Evolutionary conservation across 2,329 filamentous ascomycete species (phyloP).

Genomic region (Raffaelea ambrosiae): DNA sequence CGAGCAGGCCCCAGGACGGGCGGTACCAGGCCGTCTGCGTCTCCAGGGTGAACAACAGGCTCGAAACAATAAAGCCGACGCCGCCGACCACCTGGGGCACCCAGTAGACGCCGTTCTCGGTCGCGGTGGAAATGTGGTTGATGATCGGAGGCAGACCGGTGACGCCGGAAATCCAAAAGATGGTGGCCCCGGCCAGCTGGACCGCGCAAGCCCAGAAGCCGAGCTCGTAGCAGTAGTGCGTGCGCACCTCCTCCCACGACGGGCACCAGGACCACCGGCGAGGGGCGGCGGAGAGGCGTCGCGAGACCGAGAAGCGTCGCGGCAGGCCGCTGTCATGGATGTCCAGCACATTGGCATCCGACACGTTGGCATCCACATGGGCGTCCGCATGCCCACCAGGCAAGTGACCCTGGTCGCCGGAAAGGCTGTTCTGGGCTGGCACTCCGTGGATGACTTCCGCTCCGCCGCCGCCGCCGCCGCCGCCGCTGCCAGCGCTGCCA

Average conservation of each 20-base stretch:
- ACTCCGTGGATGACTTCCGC: too few species aligned
- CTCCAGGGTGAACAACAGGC: slow-evolving; percentile 56
- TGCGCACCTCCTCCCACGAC: slow-evolving; percentile 43
- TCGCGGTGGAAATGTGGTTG: slow-evolving; percentile 33
- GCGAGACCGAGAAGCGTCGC: too few species aligned
- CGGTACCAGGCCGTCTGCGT: slow-evolving; percentile 56
- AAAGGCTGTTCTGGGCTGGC: too few species aligned
- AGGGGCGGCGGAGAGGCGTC: too few species aligned
- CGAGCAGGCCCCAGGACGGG: slow-evolving; percentile 46
- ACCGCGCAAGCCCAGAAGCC: slow-evolving; percentile 52
- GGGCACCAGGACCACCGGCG: slow-evolving; percentile 53
- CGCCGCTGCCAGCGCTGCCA: too few species aligned
- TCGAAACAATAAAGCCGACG: slow-evolving; percentile 50
- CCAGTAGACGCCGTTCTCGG: slow-evolving; percentile 51
- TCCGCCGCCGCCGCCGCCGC: too few species aligned
- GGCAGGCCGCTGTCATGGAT: too few species aligned
- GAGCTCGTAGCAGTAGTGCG: slow-evolving; percentile 52
- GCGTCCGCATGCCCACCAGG: too few species aligned
- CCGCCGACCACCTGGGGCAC: slow-evolving; percentile 55
- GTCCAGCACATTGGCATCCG: too few species aligned
- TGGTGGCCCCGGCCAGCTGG: slow-evolving; percentile 49
- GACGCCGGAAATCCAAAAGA: slow-evolving; percentile 58
- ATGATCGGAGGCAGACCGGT: slow-evolving; percentile 50
- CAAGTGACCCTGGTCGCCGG: background rate
- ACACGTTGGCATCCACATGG: too few species aligned